These are phyloP conservation scores for Dryas drummondii DNA, from an alignment of 306 rosid species.

Conservation along the genomic window DNA sequence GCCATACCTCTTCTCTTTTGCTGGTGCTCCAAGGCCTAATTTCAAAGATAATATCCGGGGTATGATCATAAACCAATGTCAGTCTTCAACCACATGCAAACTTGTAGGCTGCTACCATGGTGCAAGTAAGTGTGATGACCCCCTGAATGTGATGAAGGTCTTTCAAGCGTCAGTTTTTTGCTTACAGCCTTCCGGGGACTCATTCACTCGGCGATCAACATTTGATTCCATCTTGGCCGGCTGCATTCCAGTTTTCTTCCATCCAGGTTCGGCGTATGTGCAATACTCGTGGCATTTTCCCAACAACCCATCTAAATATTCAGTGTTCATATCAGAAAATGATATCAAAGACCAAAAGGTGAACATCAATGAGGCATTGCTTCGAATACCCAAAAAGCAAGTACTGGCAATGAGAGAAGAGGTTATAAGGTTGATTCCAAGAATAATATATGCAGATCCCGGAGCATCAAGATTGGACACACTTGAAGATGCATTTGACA, in stretches of 20 bases:
- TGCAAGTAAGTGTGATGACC: conserved; percentile 27
- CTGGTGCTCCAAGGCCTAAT: conserved; percentile 48
- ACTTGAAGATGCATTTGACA: conserved; percentile 54
- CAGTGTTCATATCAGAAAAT: conserved; percentile 30
- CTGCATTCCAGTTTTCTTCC: conserved; percentile 62
- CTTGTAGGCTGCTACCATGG: conserved; percentile 29
- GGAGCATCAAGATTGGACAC: conserved; percentile 24
- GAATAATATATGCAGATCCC: conserved; percentile 42
- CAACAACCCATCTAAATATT: conserved; percentile 28
- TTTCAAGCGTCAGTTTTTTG: conserved; percentile 52
- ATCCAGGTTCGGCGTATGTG: conserved; percentile 46
- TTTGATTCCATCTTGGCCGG: conserved; percentile 60
- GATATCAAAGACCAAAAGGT: conserved; percentile 33
- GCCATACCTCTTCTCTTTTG: conserved; percentile 48
- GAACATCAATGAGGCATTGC: conserved; percentile 36
- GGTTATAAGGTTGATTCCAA: conserved; percentile 51
- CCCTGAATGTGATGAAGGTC: conserved; percentile 29
- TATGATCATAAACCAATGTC: conserved; percentile 42
- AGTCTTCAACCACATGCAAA: conserved; percentile 33
- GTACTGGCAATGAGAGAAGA: conserved; percentile 45
- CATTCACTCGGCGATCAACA: conserved; percentile 51
- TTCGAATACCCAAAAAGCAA: conserved; percentile 17
- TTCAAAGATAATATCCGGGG: conserved; percentile 13
- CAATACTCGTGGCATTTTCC: conserved; percentile 66
- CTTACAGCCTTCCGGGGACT: conserved; percentile 60